These are phyloP conservation scores for Penicillium daleae DNA, from an alignment of 495 filamentous ascomycete species.

Conservation along the genomic window DNA sequence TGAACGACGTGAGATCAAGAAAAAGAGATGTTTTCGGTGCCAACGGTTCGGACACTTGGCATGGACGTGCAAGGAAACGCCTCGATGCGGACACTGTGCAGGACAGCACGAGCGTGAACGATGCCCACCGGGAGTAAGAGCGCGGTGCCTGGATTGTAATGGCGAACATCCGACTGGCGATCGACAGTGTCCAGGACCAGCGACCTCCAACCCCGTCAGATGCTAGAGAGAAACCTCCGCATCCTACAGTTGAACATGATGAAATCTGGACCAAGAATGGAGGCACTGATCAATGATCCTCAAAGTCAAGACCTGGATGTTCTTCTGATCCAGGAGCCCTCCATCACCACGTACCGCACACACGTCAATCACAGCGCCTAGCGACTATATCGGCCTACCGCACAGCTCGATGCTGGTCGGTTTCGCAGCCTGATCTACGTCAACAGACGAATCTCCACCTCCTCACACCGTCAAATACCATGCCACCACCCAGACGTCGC, in stretches of 20 bases:
- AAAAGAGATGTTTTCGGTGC: constrained; percentile 32
- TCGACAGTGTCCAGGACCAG: constrained; percentile 15
- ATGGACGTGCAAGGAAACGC: constrained; percentile 36
- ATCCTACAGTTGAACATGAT: constrained; percentile 36
- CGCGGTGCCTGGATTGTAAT: constrained; percentile 28
- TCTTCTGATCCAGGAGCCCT: constrained; percentile 34
- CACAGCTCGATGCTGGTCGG: background rate
- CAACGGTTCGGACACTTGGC: constrained; percentile 34
- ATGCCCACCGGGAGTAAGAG: constrained; percentile 27
- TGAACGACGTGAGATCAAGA: constrained; percentile 25
- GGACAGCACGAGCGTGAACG: constrained; percentile 26
- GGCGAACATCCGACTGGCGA: constrained; percentile 30
- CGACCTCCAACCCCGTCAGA: constrained; percentile 13
- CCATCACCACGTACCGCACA: background rate
- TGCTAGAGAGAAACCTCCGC: constrained; percentile 30
- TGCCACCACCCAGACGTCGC: constrained; percentile 28
- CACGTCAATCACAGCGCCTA: background rate
- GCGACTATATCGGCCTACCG: background rate
- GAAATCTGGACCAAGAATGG: constrained; percentile 32
- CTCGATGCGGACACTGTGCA: constrained; percentile 31
- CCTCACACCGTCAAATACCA: background rate
- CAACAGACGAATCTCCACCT: background rate
- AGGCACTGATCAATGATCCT: constrained; percentile 37
- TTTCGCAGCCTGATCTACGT: background rate
- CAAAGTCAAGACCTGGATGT: constrained; percentile 32